A percentile compares a stretch with the other conserved stretches of the same genome.
Conservation (phyloP, 169 alveolate species). For the Eimeria necatrix region DNA sequence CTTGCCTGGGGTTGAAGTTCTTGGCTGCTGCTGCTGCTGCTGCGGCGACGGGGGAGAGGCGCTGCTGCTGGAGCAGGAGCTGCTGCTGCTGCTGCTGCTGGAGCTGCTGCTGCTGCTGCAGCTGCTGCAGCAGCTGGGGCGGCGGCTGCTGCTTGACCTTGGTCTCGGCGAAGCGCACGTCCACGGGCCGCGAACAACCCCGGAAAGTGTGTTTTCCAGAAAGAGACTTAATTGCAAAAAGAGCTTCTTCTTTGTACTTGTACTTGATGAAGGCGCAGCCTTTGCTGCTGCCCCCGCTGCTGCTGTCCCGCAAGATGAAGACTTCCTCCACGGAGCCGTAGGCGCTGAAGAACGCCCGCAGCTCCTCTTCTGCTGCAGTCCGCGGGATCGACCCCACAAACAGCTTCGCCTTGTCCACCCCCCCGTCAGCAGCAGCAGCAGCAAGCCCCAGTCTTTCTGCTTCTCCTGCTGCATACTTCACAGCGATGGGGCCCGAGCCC, state of each 20-base stretch:
- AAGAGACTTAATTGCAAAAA: slow-evolving; percentile 90
- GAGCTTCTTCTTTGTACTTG: slow-evolving; percentile 93
- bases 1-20: slow-evolving; percentile 77
- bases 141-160: slow-evolving; percentile 76
- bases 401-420: slow-evolving; percentile 91
- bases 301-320: slow-evolving; percentile 90
- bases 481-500: slow-evolving; percentile 91
- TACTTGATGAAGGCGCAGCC: slow-evolving; percentile 95
- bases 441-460: slow-evolving; percentile 89
- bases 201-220: slow-evolving; percentile 90
- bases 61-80: not conserved
- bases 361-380: slow-evolving; percentile 89
- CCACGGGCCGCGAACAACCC: slow-evolving; percentile 92
- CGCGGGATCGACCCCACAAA: slow-evolving; percentile 94
- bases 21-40: slow-evolving; percentile 74
- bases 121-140: slow-evolving; percentile 42
- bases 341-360: slow-evolving; percentile 89
- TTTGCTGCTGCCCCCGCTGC: slow-evolving; percentile 89
- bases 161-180: slow-evolving; percentile 93
- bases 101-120: slow-evolving; percentile 20
- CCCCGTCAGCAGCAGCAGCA: slow-evolving; percentile 85
- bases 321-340: slow-evolving; percentile 93
- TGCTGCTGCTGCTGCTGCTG: slow-evolving; percentile 52
- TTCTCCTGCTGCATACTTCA: slow-evolving; percentile 94
- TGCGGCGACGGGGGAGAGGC: slow-evolving; percentile 5